Base-by-base conservation (phyloP, 257 asterid genomes). In the Rhazya stricta region DNA sequence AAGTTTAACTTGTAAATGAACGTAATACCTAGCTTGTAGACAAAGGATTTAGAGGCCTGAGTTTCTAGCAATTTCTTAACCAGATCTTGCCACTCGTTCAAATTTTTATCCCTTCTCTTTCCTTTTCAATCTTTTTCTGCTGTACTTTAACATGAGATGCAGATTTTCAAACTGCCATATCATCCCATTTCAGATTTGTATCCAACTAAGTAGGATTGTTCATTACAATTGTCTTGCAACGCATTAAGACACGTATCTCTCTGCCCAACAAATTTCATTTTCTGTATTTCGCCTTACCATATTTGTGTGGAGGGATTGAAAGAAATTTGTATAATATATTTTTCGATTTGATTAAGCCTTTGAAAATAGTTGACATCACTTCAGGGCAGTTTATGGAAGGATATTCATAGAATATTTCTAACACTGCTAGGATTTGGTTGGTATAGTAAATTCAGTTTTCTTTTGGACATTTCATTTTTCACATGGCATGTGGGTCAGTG, bases 161-260 rank as follows among this genome's bases (percentile, higher is more conserved):
- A 16, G 73, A 69, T 69, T 69, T 30, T 34, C 29, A 58, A 69
- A 54, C 70, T 36, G 32, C 71, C 80, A 46, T 43, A 30, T 43
- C 73, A 57, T 45, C 12, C 78, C 42, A 50, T 63, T 56, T 43
- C 29, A 29, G 50, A 68, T 67, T 48, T 68, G 6, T 54, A 43
- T 7, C 69, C 23, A 18, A 48, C 2, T 46, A 46, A 46, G 8
- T 5, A 3, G 21, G 32, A 69, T 25, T 0, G 6, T 27, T 0
- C 32, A 0, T 16, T 29, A 2, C 29, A 16, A 63, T 13, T 50
- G 36, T 43, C 15, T 8, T 46, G 6, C 39, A 11, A 4, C 6
- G 39, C 16, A 29, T 29, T 12, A 25, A 8, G 15, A 25, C 13
- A 11, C 7, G 32, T 27, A 13, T n/a, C 9, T 25, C 9, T 42